Percentiles rank a stretch among this genome's conserved stretches.
phyloP scores from a whole-genome alignment of 2,329 filamentous ascomycete genomes.

The Penicillium sp. region DNA sequence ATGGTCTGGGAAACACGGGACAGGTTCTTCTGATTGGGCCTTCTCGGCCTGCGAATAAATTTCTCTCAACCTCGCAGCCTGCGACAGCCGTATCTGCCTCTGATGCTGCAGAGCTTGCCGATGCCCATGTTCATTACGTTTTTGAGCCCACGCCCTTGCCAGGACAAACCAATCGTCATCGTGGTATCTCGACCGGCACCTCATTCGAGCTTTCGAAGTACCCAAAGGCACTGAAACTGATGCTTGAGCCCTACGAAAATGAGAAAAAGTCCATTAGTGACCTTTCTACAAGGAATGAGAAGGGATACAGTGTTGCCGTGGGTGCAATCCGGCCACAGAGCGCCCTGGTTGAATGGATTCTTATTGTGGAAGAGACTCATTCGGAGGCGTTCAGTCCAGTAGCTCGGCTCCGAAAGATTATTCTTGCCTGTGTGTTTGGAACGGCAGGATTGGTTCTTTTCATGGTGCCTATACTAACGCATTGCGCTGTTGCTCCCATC shows the following conservation, averaged over 20 bases:
- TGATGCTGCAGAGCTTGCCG: slow-evolving; percentile 38
- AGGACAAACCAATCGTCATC: slow-evolving; percentile 26
- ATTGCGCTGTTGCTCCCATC: slow-evolving; percentile 77
- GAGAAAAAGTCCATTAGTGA: slow-evolving; percentile 65
- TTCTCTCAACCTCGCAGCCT: slow-evolving; percentile 35
- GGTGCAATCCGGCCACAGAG: slow-evolving; percentile 70
- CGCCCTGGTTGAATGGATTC: slow-evolving; percentile 70
- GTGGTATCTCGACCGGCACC: slow-evolving; percentile 28
- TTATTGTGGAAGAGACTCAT: slow-evolving; percentile 72
- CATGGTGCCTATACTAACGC: slow-evolving; percentile 71
- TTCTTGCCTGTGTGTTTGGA: slow-evolving; percentile 80
- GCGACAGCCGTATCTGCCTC: slow-evolving; percentile 16
- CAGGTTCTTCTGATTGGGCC: slow-evolving; percentile 68
- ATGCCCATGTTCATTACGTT: slow-evolving; percentile 52
- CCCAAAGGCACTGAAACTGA: slow-evolving; percentile 58
- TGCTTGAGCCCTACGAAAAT: slow-evolving; percentile 48
- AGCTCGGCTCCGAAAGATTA: slow-evolving; percentile 67
- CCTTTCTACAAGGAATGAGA: slow-evolving; percentile 68
- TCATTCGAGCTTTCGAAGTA: slow-evolving; percentile 60
- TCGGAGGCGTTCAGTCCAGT: slow-evolving; percentile 74
- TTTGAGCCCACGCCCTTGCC: slow-evolving; percentile 53
- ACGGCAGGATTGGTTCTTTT: slow-evolving; percentile 69
- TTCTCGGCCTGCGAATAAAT: slow-evolving; percentile 61
- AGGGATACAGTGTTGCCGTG: slow-evolving; percentile 65
- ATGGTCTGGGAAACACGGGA: slow-evolving; percentile 60